These are phyloP conservation scores for Celoporthe dispersa DNA, from an alignment of 2,329 filamentous ascomycete species.

Conservation along the genomic window DNA sequence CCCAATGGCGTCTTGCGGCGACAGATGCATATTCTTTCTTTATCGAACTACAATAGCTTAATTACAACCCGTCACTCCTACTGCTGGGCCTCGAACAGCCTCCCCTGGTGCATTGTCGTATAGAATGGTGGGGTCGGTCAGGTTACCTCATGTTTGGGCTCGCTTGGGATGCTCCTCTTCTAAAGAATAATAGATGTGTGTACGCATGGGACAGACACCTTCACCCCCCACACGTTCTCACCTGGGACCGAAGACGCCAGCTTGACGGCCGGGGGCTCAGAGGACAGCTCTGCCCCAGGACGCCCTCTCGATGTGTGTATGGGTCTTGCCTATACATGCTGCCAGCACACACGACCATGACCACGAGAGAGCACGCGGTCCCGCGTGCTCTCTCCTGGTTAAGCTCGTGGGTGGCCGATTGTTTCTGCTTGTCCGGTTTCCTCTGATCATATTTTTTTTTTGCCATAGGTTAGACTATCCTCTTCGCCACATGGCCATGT, in stretches of 20 bases:
- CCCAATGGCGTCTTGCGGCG: background rate
- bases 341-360: constrained; percentile 18
- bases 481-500: too few relatives aligned
- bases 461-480: too few relatives aligned
- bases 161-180: background rate
- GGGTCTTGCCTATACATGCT: background rate
- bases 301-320: background rate
- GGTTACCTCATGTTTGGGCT: background rate
- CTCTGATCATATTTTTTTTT: background rate
- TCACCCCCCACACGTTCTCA: background rate
- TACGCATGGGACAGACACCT: background rate
- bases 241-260: too few relatives aligned
- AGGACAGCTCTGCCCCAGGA: too few relatives aligned
- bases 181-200: background rate
- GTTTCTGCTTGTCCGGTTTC: background rate
- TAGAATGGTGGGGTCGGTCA: too few relatives aligned
- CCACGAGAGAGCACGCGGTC: constrained; percentile 17
- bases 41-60: background rate
- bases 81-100: background rate
- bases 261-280: too few relatives aligned
- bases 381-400: constrained; percentile 15
- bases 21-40: background rate
- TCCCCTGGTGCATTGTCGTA: too few relatives aligned
- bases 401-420: constrained; percentile 19
- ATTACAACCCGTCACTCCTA: background rate